phyloP scores from a whole-genome alignment of 768 basidiomycete genomes.

The Trametes maxima region DNA sequence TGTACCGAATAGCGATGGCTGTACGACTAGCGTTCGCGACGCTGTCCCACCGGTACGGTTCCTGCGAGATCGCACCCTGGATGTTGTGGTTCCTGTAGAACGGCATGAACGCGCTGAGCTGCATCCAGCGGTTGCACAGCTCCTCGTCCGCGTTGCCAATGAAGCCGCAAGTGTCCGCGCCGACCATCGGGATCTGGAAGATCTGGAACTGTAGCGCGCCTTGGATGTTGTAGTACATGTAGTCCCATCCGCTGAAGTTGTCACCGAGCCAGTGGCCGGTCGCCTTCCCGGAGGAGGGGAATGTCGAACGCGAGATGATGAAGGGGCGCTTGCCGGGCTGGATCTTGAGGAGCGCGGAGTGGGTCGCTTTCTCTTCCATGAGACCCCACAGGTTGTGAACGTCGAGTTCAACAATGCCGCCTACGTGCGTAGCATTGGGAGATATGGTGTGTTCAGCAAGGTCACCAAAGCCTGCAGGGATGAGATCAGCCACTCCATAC shows the following conservation, averaged over 20 bases:
- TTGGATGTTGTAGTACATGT: slow-evolving; percentile 69
- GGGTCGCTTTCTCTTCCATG: slow-evolving; percentile 70
- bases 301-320: slow-evolving; percentile 71
- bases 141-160: slow-evolving; percentile 75
- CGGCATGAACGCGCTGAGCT: slow-evolving; percentile 75
- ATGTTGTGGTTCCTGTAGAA: slow-evolving; percentile 82
- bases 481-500: neutral
- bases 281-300: slow-evolving; percentile 70
- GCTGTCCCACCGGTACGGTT: slow-evolving; percentile 80
- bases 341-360: slow-evolving; percentile 56
- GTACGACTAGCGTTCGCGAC: slow-evolving; percentile 72
- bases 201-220: slow-evolving; percentile 84
- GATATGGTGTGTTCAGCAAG: slow-evolving; percentile 58
- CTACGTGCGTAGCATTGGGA: slow-evolving; percentile 69
- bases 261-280: slow-evolving; percentile 80
- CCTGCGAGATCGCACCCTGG: slow-evolving; percentile 65
- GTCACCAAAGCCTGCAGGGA: slow-evolving; percentile 46
- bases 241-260: slow-evolving; percentile 75
- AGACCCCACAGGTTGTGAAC: slow-evolving; percentile 74
- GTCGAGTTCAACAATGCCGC: slow-evolving; percentile 64
- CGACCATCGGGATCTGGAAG: slow-evolving; percentile 83
- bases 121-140: slow-evolving; percentile 85
- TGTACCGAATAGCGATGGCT: slow-evolving; percentile 69
- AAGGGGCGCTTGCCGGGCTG: slow-evolving; percentile 65
- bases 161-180: slow-evolving; percentile 77